Evolutionary conservation across 495 filamentous ascomycete species (phyloP).

Genomic region (Penicillium parvum): DNA sequence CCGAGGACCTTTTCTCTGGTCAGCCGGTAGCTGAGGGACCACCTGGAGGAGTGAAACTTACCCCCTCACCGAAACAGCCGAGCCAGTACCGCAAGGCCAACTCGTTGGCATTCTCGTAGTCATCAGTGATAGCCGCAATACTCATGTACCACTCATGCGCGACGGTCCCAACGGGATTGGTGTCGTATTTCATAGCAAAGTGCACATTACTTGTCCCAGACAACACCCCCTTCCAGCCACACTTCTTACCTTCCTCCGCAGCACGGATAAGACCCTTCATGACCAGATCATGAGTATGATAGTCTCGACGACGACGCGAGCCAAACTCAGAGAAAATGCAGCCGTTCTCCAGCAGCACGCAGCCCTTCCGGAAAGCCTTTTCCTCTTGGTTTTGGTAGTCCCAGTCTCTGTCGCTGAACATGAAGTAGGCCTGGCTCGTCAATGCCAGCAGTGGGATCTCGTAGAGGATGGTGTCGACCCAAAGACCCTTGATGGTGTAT

Average conservation of each 20-base stretch:
- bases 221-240: slow-evolving; percentile 63
- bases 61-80: slow-evolving; percentile 84
- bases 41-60: slow-evolving; percentile 21
- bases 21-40: neutral
- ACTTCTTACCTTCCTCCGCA: slow-evolving; percentile 57
- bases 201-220: slow-evolving; percentile 95
- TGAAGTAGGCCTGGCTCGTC: slow-evolving; percentile 94
- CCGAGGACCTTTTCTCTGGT: slow-evolving; percentile 58
- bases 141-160: slow-evolving; percentile 99
- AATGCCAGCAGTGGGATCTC: slow-evolving; percentile 92
- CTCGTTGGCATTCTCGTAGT: slow-evolving; percentile 81
- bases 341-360: slow-evolving; percentile 68
- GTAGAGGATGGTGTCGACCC: slow-evolving; percentile 95
- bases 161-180: slow-evolving; percentile 84
- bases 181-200: slow-evolving; percentile 84
- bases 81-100: slow-evolving; percentile 82
- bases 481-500: slow-evolving; percentile 71
- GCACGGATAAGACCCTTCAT: slow-evolving; percentile 77
- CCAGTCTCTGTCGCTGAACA: slow-evolving; percentile 90
- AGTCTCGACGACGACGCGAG: slow-evolving; percentile 80
- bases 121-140: slow-evolving; percentile 81
- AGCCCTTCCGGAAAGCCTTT: slow-evolving; percentile 72
- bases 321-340: slow-evolving; percentile 95
- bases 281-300: slow-evolving; percentile 90
- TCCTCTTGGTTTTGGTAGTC: slow-evolving; percentile 78